Evolutionary conservation across 345 rosid species (phyloP), one percentile per base, ranked within the genome.

Genomic region (Viola odorata): DNA sequence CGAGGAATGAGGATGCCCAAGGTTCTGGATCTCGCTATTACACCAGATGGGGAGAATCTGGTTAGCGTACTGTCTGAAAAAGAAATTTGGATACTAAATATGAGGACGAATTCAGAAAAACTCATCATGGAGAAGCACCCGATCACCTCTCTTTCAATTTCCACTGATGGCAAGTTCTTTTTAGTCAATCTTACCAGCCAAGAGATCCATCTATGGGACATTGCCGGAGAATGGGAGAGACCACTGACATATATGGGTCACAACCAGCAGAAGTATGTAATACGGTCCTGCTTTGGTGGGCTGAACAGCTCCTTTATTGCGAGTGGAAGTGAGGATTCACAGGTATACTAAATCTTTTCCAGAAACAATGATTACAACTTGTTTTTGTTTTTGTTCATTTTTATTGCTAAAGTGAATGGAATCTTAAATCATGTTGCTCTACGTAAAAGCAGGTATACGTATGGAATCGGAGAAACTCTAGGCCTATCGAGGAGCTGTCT

Each of bases 181-280:
- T 79, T 87, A 5, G 86, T 92, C 73, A 92, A 92, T 78, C 80
- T 89, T 52, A 87, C 83, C 65, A 79, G 89, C 70, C 84, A 89
- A 73, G 96, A 83, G 86, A 89, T 92, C 59, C 96, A 92, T 80
- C 67, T 89, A 71, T 84, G 96, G 89, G 98, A 89, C 75, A 81
- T 85, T 74, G 85, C 86, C 37, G 87, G 91, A 50, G 76, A 84
- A 61, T 78, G 85, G 79, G 66, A 75, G 67, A 74, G 72, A 50
- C 87, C 96, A 23, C 32, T 79, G 51, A 83, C 73, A 70, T 87
- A 84, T 57, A 64, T 41, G 8, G 96, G 98, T 64, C 98, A 92
- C 70, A 68, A 75, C 69, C 94, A 89, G 69, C 76, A 78, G 74
- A 83, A 84, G 62, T 87, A 87, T 48, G 94, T 92, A 16, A 87